These are phyloP conservation scores for Phascolomyces articulosus DNA, from an alignment of 371 early-diverging fungal genomes.

Conservation along the genomic window DNA sequence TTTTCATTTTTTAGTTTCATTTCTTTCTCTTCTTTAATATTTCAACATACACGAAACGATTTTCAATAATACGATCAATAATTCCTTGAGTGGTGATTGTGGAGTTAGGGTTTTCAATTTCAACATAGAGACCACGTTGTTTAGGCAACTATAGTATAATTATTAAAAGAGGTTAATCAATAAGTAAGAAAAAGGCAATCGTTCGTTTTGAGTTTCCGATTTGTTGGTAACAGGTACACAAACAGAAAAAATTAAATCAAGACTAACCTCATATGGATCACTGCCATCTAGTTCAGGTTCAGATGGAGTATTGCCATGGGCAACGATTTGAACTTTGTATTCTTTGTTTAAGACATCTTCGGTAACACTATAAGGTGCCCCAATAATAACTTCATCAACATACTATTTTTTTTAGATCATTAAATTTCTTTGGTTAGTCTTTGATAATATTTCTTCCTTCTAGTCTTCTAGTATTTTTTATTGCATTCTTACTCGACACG, in stretches of 20 bases:
- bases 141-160: conserved; percentile 61
- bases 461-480: neutral
- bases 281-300: conserved; percentile 69
- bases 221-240: too few relatives aligned
- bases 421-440: neutral
- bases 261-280: conserved; percentile 79
- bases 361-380: conserved; percentile 87
- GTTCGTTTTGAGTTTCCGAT: too few relatives aligned
- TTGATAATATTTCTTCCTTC: too few relatives aligned
- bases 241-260: too few relatives aligned
- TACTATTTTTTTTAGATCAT: conserved; percentile 49
- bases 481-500: conserved; percentile 69
- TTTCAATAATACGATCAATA: conserved; percentile 85
- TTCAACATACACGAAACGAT: conserved; percentile 72
- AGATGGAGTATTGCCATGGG: conserved; percentile 70
- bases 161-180: too few relatives aligned
- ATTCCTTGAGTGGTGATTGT: conserved; percentile 85
- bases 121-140: conserved; percentile 70
- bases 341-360: conserved; percentile 84
- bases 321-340: conserved; percentile 81
- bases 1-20: neutral
- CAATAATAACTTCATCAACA: conserved; percentile 90
- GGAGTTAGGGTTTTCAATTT: conserved; percentile 74
- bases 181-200: conserved; percentile 18
- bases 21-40: neutral